A percentile compares a stretch with the other conserved stretches of the same genome.
phyloP scores from a whole-genome alignment of 2,329 filamentous ascomycete species.

The Alternaria longipes region DNA sequence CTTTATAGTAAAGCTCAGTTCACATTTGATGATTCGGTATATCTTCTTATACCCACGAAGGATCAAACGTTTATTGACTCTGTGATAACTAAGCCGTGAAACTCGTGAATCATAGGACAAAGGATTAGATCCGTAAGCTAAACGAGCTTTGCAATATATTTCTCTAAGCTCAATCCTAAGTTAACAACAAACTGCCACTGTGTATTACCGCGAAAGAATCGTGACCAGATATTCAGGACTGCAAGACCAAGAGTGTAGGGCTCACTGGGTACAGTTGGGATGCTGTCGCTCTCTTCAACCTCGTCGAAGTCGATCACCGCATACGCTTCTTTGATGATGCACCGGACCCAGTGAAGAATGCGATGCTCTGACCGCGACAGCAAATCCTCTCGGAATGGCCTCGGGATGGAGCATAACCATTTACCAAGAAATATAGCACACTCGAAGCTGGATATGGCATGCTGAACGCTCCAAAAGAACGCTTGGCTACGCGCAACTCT shows the following conservation, averaged over 20 bases:
- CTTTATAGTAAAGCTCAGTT: not conserved
- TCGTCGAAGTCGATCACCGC: conserved; percentile 48
- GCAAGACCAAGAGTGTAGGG: conserved; percentile 50
- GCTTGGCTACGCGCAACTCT: conserved; percentile 65
- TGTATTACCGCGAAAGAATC: conserved; percentile 60
- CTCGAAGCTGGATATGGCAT: conserved; percentile 64
- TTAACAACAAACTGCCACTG: conserved; percentile 61
- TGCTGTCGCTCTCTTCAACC: conserved; percentile 19
- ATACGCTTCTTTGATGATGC: conserved; percentile 58
- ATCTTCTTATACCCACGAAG: not conserved
- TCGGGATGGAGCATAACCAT: conserved; percentile 52
- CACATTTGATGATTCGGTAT: not conserved
- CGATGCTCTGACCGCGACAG: conserved; percentile 51
- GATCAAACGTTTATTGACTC: not conserved
- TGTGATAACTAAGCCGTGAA: not conserved
- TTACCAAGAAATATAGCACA: conserved; percentile 65
- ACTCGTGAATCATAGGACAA: not conserved
- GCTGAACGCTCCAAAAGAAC: conserved; percentile 67
- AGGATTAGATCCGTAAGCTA: not conserved
- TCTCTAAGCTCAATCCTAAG: conserved; percentile 54
- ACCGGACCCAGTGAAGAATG: conserved; percentile 59
- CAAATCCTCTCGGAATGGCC: conserved; percentile 22
- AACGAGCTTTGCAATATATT: conserved; percentile 17
- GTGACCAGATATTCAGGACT: conserved; percentile 58
- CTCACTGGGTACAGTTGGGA: conserved; percentile 27